Evolutionary conservation across 2,329 filamentous ascomycete species (phyloP).

Genomic region (Fusarium udum): DNA sequence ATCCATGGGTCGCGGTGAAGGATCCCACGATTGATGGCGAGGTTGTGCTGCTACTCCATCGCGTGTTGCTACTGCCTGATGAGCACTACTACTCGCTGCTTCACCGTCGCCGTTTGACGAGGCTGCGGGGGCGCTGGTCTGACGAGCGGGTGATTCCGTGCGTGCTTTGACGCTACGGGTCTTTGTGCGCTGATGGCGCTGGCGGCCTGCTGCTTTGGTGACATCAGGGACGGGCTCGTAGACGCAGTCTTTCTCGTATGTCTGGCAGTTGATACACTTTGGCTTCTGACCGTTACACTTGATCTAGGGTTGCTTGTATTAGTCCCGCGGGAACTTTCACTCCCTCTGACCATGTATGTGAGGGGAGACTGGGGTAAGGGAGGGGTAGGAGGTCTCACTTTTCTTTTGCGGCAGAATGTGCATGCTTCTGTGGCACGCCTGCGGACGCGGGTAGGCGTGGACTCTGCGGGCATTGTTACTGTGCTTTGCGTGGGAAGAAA

Average conservation of each 20-base stretch:
- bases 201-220: slow-evolving; percentile 18
- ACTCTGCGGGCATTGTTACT: slow-evolving; percentile 4
- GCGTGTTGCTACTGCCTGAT: not conserved
- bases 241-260: slow-evolving; percentile 25
- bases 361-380: not conserved
- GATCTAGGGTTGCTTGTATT: slow-evolving; percentile 49
- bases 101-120: not conserved
- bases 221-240: slow-evolving; percentile 42
- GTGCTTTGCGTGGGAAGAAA: not conserved
- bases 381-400: slow-evolving; percentile 31
- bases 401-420: slow-evolving; percentile 45
- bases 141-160: not conserved
- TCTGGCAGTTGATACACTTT: slow-evolving; percentile 30
- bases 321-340: slow-evolving; percentile 18
- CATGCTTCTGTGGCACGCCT: slow-evolving; percentile 45
- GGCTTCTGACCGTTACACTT: slow-evolving; percentile 53
- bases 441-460: slow-evolving; percentile 28
- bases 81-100: not conserved
- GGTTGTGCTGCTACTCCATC: slow-evolving; percentile 1
- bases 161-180: slow-evolving; percentile 4
- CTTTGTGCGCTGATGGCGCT: slow-evolving; percentile 33
- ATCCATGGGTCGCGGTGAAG: slow-evolving; percentile 4
- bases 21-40: slow-evolving; percentile 9
- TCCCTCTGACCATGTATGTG: not conserved
- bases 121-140: not conserved